Conservation (phyloP, 2,329 filamentous ascomycete species). For the Ceratocystis destructans region DNA sequence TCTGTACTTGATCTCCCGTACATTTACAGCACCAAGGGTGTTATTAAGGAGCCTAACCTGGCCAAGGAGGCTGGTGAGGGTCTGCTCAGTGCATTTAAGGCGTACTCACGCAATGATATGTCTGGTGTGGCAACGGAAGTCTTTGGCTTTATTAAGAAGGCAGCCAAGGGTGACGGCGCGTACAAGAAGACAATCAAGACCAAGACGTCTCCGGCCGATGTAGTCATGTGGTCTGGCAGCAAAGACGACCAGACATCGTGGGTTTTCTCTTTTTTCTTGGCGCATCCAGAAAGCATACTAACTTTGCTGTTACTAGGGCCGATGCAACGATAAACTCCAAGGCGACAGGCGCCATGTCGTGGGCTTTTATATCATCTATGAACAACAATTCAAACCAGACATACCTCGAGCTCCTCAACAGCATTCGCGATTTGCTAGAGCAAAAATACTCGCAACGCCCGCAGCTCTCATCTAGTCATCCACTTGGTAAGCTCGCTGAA, state of each 20-base stretch:
- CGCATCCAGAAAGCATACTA: background rate
- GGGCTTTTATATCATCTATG: conserved; percentile 83
- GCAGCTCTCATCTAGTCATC: conserved; percentile 90
- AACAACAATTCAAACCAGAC: conserved; percentile 91
- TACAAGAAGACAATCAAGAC: conserved; percentile 69
- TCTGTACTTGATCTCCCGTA: conserved; percentile 66
- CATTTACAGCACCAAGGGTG: conserved; percentile 66
- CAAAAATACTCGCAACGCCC: conserved; percentile 89
- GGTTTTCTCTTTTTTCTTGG: conserved; percentile 21
- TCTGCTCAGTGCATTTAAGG: conserved; percentile 56
- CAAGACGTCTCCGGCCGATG: conserved; percentile 87
- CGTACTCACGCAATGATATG: conserved; percentile 74
- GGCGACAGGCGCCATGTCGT: conserved; percentile 96
- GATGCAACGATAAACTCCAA: conserved; percentile 79
- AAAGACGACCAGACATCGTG: conserved; percentile 87
- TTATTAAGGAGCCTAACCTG: conserved; percentile 68
- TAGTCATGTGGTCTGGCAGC: conserved; percentile 95
- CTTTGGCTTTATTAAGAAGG: conserved; percentile 68
- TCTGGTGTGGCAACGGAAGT: conserved; percentile 65
- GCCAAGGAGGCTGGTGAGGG: conserved; percentile 67
- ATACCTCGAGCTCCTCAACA: conserved; percentile 91
- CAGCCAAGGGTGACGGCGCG: conserved; percentile 53
- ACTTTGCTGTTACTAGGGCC: conserved; percentile 40
- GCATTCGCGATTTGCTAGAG: conserved; percentile 76
- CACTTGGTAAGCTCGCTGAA: conserved; percentile 54